Conservation (phyloP, 495 filamentous ascomycete genomes). For the Lasiosphaeris hirsuta region DNA sequence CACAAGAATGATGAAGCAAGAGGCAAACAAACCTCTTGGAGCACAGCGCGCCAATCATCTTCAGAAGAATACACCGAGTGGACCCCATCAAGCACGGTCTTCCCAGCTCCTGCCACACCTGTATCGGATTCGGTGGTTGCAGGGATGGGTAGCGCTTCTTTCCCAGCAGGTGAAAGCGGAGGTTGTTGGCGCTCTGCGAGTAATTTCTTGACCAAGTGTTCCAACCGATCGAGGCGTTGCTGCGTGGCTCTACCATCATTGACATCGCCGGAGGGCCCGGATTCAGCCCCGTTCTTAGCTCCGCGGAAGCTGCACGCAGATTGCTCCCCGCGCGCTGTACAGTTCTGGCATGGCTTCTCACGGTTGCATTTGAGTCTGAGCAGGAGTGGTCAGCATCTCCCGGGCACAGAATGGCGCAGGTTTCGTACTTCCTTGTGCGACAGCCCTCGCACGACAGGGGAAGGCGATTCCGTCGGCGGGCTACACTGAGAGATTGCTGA, state of each 20-base stretch:
- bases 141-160: not conserved
- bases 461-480: slow-evolving; percentile 7
- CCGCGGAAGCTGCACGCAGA: slow-evolving; percentile 28
- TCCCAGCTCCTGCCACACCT: not conserved
- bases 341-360: slow-evolving; percentile 38
- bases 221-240: slow-evolving; percentile 34
- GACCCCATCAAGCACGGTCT: slow-evolving; percentile 1
- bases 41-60: slow-evolving; percentile 34
- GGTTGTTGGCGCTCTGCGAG: slow-evolving; percentile 21
- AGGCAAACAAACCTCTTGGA: slow-evolving; percentile 30
- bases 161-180: not conserved
- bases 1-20: slow-evolving; percentile 7
- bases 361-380: slow-evolving; percentile 41
- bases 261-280: slow-evolving; percentile 11
- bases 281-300: slow-evolving; percentile 7
- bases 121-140: not conserved
- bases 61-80: slow-evolving; percentile 25
- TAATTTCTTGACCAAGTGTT: slow-evolving; percentile 30
- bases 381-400: not conserved
- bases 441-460: slow-evolving; percentile 38
- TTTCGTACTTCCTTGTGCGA: slow-evolving; percentile 33
- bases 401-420: not conserved
- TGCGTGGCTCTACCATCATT: slow-evolving; percentile 23
- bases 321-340: slow-evolving; percentile 25
- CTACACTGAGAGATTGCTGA: not conserved